These are phyloP conservation scores for Puccinia polysora DNA, from an alignment of 1,284 basidiomycete species.

Conservation along the genomic window DNA sequence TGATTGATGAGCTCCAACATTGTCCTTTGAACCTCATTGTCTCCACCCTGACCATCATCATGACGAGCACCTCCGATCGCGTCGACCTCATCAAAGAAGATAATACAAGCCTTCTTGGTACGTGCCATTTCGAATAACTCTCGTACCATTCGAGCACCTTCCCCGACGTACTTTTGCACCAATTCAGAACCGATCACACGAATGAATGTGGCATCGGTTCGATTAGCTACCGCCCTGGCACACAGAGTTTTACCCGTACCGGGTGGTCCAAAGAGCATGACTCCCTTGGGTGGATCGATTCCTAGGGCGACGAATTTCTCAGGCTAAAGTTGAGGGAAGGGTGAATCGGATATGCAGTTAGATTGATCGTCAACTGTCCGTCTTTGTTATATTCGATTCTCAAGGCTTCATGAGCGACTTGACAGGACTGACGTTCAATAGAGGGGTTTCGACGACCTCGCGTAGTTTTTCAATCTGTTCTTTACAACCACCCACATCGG, in stretches of 20 bases:
- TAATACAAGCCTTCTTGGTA: slow-evolving; percentile 98
- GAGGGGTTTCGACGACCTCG: slow-evolving; percentile 96
- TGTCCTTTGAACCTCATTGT: slow-evolving; percentile 99
- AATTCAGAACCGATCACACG: slow-evolving; percentile 97
- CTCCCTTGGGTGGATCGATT: slow-evolving; percentile 98
- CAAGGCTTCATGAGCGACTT: not conserved
- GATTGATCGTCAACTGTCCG: not conserved
- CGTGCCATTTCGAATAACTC: slow-evolving; percentile 99
- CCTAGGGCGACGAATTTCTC: slow-evolving; percentile 96
- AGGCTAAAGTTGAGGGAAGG: slow-evolving; percentile 67
- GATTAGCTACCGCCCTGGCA: slow-evolving; percentile 94
- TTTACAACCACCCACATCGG: slow-evolving; percentile 97
- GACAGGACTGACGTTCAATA: slow-evolving; percentile 68
- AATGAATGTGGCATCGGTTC: slow-evolving; percentile 98
- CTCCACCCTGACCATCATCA: slow-evolving; percentile 96
- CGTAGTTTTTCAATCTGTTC: slow-evolving; percentile 99
- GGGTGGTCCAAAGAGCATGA: slow-evolving; percentile 88
- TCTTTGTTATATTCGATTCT: not conserved
- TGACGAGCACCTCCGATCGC: slow-evolving; percentile 98
- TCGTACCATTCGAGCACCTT: slow-evolving; percentile 97
- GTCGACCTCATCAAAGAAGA: slow-evolving; percentile 98
- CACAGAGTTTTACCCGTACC: slow-evolving; percentile 99
- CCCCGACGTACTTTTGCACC: slow-evolving; percentile 99
- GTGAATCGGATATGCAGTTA: slow-evolving; percentile 1
- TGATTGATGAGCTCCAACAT: slow-evolving; percentile 99